Conservation (phyloP, 768 basidiomycete species). For the Russula earlei region DNA sequence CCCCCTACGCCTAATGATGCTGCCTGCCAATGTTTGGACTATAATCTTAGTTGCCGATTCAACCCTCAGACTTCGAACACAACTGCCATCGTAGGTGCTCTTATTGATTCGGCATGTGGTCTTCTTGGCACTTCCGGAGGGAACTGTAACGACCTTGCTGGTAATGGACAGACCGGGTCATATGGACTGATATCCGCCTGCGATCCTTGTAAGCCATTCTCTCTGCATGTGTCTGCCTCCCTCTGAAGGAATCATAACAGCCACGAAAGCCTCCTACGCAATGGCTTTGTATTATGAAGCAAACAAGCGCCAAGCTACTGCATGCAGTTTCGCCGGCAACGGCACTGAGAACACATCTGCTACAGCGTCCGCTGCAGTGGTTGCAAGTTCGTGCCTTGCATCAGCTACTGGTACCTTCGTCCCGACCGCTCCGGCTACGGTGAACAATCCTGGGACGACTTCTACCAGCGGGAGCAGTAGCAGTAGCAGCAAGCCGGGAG, state of each 20-base stretch:
- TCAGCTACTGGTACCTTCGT: constrained; percentile 54
- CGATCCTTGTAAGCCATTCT: constrained; percentile 49
- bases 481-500: constrained; percentile 23
- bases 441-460: background rate
- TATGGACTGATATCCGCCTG: constrained; percentile 75
- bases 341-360: constrained; percentile 64
- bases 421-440: constrained; percentile 38
- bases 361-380: constrained; percentile 40
- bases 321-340: constrained; percentile 81
- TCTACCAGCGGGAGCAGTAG: constrained; percentile 22
- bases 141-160: constrained; percentile 60
- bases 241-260: constrained; percentile 34
- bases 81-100: constrained; percentile 45
- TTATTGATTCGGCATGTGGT: constrained; percentile 60
- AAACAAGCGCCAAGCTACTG: constrained; percentile 43
- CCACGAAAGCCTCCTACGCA: constrained; percentile 70
- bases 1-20: constrained; percentile 78
- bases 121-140: constrained; percentile 52
- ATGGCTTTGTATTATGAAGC: constrained; percentile 72
- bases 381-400: constrained; percentile 57
- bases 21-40: constrained; percentile 71
- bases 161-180: constrained; percentile 59
- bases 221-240: background rate
- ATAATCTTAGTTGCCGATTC: constrained; percentile 63
- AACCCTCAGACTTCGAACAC: constrained; percentile 54